Conservation (phyloP, 495 filamentous ascomycete species). For the Hypomontagnella submonticulosa region DNA sequence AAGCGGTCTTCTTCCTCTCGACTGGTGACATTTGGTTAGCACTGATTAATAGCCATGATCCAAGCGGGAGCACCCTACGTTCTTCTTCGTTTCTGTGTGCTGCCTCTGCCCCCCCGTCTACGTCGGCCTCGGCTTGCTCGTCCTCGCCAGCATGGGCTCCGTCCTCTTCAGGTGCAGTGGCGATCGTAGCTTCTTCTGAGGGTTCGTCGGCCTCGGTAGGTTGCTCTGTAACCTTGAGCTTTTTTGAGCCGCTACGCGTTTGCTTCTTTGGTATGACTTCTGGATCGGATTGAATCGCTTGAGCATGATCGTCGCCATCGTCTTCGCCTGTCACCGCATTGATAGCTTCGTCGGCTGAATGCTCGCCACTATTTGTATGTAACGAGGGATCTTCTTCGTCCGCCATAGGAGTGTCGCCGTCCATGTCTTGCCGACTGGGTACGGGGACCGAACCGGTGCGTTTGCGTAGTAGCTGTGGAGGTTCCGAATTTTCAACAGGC, state of each 20-base stretch:
- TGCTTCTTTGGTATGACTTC: slow-evolving; percentile 51
- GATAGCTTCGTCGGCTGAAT: slow-evolving; percentile 55
- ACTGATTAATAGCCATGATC: not conserved
- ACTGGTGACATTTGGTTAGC: slow-evolving; percentile 67
- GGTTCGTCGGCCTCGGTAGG: slow-evolving; percentile 43
- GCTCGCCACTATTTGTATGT: slow-evolving; percentile 53
- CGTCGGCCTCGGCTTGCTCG: slow-evolving; percentile 60
- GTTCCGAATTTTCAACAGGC: slow-evolving; percentile 56
- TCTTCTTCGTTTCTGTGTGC: slow-evolving; percentile 76
- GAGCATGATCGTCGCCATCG: slow-evolving; percentile 41
- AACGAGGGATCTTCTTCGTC: slow-evolving; percentile 56
- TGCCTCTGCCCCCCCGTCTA: slow-evolving; percentile 64
- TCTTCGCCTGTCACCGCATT: slow-evolving; percentile 38
- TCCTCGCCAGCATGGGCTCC: slow-evolving; percentile 57
- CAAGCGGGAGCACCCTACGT: slow-evolving; percentile 62
- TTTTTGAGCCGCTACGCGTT: slow-evolving; percentile 54
- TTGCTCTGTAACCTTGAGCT: slow-evolving; percentile 52
- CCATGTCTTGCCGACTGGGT: slow-evolving; percentile 42
- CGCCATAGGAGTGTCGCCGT: slow-evolving; percentile 55
- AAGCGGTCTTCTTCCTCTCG: slow-evolving; percentile 79
- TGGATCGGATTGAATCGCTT: slow-evolving; percentile 43
- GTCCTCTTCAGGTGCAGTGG: slow-evolving; percentile 47
- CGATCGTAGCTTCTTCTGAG: slow-evolving; percentile 47
- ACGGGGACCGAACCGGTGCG: slow-evolving; percentile 63
- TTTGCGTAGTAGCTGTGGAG: slow-evolving; percentile 66